Conservation (phyloP, 805 yeast genomes). For the Saturnispora quitensis region DNA sequence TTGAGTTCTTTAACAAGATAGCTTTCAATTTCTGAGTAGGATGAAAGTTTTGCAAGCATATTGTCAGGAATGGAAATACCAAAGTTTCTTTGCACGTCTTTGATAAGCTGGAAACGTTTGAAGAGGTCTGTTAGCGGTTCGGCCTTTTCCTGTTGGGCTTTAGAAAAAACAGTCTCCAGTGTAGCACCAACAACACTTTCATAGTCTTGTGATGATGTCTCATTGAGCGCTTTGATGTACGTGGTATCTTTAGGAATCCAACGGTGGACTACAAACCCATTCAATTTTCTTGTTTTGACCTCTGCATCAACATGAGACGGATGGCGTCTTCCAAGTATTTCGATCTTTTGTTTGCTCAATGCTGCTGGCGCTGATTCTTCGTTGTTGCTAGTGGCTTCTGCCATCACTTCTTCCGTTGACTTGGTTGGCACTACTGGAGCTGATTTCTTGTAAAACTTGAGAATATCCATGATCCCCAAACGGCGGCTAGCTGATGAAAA, state of each 20-base stretch:
- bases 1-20: conserved; percentile 31
- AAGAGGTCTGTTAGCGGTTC: conserved; percentile 29
- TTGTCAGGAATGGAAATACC: conserved; percentile 48
- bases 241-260: conserved; percentile 26
- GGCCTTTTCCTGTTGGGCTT: neutral
- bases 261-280: conserved; percentile 23
- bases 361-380: neutral
- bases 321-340: conserved; percentile 25
- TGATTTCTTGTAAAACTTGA: conserved; percentile 5
- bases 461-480: conserved; percentile 7
- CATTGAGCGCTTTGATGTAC: conserved; percentile 10
- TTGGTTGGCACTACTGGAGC: conserved; percentile 4
- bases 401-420: conserved; percentile 6
- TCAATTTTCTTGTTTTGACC: conserved; percentile 16
- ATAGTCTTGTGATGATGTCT: conserved; percentile 6
- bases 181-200: conserved; percentile 12
- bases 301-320: conserved; percentile 20
- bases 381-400: neutral
- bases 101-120: conserved; percentile 41
- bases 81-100: conserved; percentile 38
- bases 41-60: conserved; percentile 33
- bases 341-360: conserved; percentile 12
- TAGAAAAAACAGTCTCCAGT: conserved; percentile 12
- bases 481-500: conserved; percentile 5
- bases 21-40: conserved; percentile 30